phyloP scores from a whole-genome alignment of 805 yeast genomes.

The Ogataea pini region DNA sequence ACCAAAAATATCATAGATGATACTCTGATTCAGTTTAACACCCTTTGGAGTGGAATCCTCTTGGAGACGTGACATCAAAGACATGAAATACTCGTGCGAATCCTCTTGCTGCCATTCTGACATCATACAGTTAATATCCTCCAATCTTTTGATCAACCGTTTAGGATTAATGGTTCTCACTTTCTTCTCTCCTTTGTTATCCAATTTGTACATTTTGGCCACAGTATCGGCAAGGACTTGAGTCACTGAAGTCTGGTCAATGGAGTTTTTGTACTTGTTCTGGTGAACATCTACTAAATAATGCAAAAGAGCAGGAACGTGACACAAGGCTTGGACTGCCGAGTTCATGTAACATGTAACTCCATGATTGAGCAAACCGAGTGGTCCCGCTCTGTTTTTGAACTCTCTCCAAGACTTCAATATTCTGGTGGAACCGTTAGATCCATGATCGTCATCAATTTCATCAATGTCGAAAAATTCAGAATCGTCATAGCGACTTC shows the following conservation, averaged over 20 bases:
- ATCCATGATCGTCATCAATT: constrained; percentile 58
- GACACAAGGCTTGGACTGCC: constrained; percentile 88
- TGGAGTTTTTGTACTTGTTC: constrained; percentile 48
- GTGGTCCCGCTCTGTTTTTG: constrained; percentile 50
- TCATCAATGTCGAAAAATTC: constrained; percentile 64
- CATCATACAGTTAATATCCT: constrained; percentile 94
- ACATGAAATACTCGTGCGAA: constrained; percentile 96
- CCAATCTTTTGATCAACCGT: constrained; percentile 65
- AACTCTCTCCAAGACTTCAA: constrained; percentile 71
- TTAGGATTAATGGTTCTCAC: constrained; percentile 69
- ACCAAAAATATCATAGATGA: constrained; percentile 91
- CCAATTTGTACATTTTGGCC: constrained; percentile 66
- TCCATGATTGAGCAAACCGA: constrained; percentile 85
- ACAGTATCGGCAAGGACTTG: constrained; percentile 68
- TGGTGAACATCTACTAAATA: constrained; percentile 67
- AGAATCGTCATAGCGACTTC: constrained; percentile 26
- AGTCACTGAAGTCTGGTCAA: constrained; percentile 61
- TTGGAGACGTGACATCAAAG: constrained; percentile 80
- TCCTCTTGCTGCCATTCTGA: constrained; percentile 98
- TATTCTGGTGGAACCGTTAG: constrained; percentile 58
- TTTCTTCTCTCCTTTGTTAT: constrained; percentile 38
- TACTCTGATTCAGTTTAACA: constrained; percentile 74
- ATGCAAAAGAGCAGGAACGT: constrained; percentile 87
- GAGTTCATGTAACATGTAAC: constrained; percentile 97
- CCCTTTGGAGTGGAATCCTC: constrained; percentile 94